Base-by-base conservation (phyloP, 768 basidiomycete genomes). In the Paxillus involutus region DNA sequence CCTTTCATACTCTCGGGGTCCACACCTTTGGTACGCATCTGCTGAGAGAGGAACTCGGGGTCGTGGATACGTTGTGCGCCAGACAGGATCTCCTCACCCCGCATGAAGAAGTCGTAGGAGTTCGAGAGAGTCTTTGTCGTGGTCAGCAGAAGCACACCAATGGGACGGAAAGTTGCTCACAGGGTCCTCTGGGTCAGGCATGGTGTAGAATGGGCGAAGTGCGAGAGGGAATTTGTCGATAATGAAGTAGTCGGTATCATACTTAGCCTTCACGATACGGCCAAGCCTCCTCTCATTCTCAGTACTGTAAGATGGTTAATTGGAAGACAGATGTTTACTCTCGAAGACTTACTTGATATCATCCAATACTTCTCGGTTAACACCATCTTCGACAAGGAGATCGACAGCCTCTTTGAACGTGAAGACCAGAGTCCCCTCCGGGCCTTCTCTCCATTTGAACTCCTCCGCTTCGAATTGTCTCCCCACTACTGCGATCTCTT, bases 41-140 rank as follows among this genome's bases (percentile, higher is more conserved):
- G 84, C 73, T 91, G 82, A 49, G 77, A 78, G 57, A 98, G 84
- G 49, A 98, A 75, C 11, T 73, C 72, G 6, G 97, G 83, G 61
- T 98, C 94, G 73, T 99, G 97, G 51, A 98, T 87, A 73, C 97
- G 94, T 71, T 99, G 97, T 26, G 96, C 97, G 14, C 97, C 97
- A 4, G 96, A 98, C 39, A 98, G 80, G 65, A 99, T 98, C 72
- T 99, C 97, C 74, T 99, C 94, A 11, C 97, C 97, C 32, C 97
- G 85, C 96, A 99, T 98, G 82, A 99, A 98, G 76, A 99, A 98
- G 75, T 99, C 97, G 72, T 98, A 99, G 21, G 97, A 98, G 74
- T 98, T 98, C 47, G 97, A 98, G 39, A 97, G 77, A 8, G 84
- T 85, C 89, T 95, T 63, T 19, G 30, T 29, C 35, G 17, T 10